Evolutionary conservation across 2,329 filamentous ascomycete species (phyloP).

Genomic region (Talaromyces piceae): DNA sequence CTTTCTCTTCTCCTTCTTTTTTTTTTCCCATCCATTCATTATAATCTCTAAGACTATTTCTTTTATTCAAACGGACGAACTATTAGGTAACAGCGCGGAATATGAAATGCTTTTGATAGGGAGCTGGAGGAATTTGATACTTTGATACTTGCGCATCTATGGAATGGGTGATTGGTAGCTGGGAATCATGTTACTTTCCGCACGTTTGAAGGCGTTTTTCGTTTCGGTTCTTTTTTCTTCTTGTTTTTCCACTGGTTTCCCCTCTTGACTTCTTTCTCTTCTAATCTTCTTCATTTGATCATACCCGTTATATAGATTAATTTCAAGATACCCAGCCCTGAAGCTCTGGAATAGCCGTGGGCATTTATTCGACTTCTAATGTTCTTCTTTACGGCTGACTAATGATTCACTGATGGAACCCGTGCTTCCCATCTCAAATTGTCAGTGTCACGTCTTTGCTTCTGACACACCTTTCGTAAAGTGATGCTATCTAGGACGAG

Average conservation of each 20-base stretch:
- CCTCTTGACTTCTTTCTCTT: background rate
- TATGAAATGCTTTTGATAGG: background rate
- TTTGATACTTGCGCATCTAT: background rate
- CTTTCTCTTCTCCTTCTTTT: too few relatives aligned
- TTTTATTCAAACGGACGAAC: background rate
- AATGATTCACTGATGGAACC: background rate
- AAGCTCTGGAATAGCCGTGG: background rate
- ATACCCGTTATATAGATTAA: background rate
- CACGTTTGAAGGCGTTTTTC: background rate
- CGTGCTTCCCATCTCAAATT: too few relatives aligned
- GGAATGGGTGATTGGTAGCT: background rate
- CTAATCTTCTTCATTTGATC: background rate
- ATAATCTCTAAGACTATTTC: background rate
- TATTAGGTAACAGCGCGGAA: background rate
- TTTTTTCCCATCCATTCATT: background rate
- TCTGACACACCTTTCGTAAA: too few relatives aligned
- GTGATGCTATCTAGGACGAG: too few relatives aligned
- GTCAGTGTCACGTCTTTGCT: too few relatives aligned
- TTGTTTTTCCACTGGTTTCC: background rate
- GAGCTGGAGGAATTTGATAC: background rate
- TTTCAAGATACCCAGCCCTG: background rate
- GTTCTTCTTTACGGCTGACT: background rate
- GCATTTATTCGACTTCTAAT: background rate
- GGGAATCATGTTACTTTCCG: background rate
- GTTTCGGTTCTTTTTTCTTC: background rate